Evolutionary conservation across 805 yeast genomes (phyloP).

Genomic region (Zygotorulaspora chibaensis): DNA sequence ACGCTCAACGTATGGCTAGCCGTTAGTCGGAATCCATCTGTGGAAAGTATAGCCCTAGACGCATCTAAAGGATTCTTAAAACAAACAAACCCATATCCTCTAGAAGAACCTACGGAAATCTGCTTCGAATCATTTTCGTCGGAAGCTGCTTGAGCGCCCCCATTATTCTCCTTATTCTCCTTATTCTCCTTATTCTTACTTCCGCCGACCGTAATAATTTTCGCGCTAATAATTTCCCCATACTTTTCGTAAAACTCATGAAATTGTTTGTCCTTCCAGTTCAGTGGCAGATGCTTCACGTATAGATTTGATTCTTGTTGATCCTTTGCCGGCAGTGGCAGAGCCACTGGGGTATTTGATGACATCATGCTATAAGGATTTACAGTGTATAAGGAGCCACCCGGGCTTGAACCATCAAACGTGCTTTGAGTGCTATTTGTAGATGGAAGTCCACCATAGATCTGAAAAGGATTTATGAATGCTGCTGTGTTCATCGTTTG

Average conservation of each 20-base stretch:
- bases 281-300: conserved; percentile 56
- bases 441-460: conserved; percentile 11
- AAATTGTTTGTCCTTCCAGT: conserved; percentile 53
- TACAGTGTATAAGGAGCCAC: conserved; percentile 3
- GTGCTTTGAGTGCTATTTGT: conserved; percentile 7
- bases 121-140: conserved; percentile 2
- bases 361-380: conserved; percentile 10
- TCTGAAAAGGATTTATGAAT: conserved; percentile 3
- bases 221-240: conserved; percentile 53
- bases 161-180: not conserved
- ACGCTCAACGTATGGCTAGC: conserved; percentile 59
- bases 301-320: conserved; percentile 71
- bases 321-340: conserved; percentile 38
- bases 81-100: conserved; percentile 81
- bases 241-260: conserved; percentile 40
- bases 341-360: conserved; percentile 4
- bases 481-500: conserved; percentile 6
- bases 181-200: conserved; percentile 16
- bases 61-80: conserved; percentile 64
- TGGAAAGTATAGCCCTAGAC: conserved; percentile 60
- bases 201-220: conserved; percentile 47
- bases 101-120: conserved; percentile 40
- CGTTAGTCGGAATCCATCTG: conserved; percentile 31
- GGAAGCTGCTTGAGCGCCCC: not conserved
- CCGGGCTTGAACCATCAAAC: conserved; percentile 4